Percentiles rank a stretch among this genome's conserved stretches.
Evolutionary conservation across 441 rosid species (phyloP).

Genomic region (Aleurites moluccanus): DNA sequence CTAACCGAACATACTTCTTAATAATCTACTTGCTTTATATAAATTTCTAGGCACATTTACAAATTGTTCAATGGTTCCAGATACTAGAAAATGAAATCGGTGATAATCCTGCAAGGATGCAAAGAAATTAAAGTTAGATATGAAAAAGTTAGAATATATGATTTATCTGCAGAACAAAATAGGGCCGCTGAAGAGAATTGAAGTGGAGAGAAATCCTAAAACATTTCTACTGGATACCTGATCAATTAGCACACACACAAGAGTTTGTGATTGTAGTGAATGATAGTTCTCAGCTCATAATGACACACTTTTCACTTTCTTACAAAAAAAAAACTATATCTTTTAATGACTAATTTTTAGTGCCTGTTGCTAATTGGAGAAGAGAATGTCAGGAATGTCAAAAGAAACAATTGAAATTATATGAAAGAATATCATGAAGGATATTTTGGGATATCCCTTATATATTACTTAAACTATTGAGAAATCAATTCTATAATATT

Average conservation of each 20-base stretch:
- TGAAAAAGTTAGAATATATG: no score
- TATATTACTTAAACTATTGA: not conserved
- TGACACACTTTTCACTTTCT: not conserved
- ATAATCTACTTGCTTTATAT: slow-evolving; percentile 56
- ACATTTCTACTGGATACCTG: not conserved
- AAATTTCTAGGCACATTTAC: slow-evolving; percentile 70
- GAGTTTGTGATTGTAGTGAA: not conserved
- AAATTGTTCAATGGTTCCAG: slow-evolving; percentile 67
- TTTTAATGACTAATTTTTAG: not conserved
- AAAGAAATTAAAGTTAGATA: not conserved
- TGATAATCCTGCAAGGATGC: slow-evolving; percentile 72
- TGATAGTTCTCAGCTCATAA: not conserved
- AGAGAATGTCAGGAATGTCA: not conserved
- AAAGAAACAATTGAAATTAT: not conserved
- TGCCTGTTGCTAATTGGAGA: no score
- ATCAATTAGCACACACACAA: not conserved
- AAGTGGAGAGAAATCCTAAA: not conserved
- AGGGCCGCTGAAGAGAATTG: not conserved
- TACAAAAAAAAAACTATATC: not conserved
- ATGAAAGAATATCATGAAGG: not conserved
- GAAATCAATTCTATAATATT: not conserved
- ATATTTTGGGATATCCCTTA: not conserved
- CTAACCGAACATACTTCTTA: not conserved
- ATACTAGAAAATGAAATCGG: slow-evolving; percentile 84
- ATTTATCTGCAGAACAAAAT: not conserved